These are phyloP conservation scores for Torulaspora quercuum DNA, from an alignment of 805 yeast genomes.

Conservation along the genomic window DNA sequence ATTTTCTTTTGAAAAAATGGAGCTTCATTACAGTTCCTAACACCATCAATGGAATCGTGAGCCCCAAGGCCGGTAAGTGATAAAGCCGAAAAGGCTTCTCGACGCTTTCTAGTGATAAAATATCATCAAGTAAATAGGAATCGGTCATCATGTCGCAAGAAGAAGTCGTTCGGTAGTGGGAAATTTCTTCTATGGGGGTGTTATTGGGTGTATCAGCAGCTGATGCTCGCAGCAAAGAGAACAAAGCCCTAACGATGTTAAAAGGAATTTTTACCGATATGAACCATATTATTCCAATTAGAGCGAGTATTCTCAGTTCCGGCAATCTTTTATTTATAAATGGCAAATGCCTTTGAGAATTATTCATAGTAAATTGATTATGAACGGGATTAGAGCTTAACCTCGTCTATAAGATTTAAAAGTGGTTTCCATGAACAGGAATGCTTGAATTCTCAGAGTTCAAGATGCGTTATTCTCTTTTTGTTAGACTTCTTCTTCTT, in stretches of 20 bases:
- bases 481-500: constrained; percentile 19
- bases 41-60: constrained; percentile 4
- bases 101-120: constrained; percentile 5
- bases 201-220: neutral
- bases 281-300: constrained; percentile 8
- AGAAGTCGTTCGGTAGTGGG: constrained; percentile 2
- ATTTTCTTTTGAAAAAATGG: constrained; percentile 4
- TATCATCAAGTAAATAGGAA: constrained; percentile 3
- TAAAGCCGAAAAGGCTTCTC: constrained; percentile 4
- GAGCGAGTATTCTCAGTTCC: constrained; percentile 2
- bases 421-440: no score
- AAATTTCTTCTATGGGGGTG: neutral
- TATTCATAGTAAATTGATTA: no score
- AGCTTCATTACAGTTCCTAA: constrained; percentile 6
- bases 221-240: neutral
- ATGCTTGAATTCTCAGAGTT: constrained; percentile 10
- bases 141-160: constrained; percentile 6
- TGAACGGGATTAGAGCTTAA: no score
- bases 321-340: constrained; percentile 4
- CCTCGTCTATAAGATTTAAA: no score
- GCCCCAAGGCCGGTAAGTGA: constrained; percentile 6
- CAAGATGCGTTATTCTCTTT: constrained; percentile 11
- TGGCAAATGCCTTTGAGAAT: neutral
- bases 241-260: neutral
- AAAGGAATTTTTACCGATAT: constrained; percentile 5